These are phyloP conservation scores for Zizania latifolia DNA, from an alignment of 176 grass and related monocot genomes.

Conservation along the genomic window DNA sequence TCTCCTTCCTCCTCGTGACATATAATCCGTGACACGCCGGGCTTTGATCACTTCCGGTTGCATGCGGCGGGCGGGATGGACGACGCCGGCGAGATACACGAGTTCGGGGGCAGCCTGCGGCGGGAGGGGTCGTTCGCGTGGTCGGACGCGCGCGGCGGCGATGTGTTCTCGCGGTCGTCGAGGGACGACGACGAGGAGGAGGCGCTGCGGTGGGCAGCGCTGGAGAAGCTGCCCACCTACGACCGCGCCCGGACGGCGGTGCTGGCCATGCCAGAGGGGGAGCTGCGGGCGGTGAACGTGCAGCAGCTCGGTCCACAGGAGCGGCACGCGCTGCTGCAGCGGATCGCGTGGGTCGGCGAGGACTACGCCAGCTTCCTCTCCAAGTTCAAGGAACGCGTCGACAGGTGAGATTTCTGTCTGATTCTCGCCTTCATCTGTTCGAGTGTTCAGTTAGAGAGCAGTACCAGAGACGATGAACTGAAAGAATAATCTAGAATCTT, in stretches of 20 bases:
- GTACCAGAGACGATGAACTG: too few relatives aligned
- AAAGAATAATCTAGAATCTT: too few relatives aligned
- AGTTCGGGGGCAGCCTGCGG: slow-evolving; percentile 34
- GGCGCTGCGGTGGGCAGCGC: slow-evolving; percentile 64
- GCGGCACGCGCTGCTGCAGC: slow-evolving; percentile 47
- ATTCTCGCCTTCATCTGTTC: too few relatives aligned
- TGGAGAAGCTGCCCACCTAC: slow-evolving; percentile 67
- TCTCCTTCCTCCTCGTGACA: neutral
- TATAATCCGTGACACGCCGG: neutral
- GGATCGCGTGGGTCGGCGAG: slow-evolving; percentile 35
- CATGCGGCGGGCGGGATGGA: slow-evolving; percentile 31
- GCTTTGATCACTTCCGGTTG: neutral
- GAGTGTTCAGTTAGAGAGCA: too few relatives aligned
- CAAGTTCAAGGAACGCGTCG: slow-evolving; percentile 58
- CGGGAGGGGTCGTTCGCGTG: slow-evolving; percentile 34
- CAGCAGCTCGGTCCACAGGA: slow-evolving; percentile 38
- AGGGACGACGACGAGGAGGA: slow-evolving; percentile 60
- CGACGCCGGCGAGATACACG: slow-evolving; percentile 46
- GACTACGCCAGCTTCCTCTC: slow-evolving; percentile 47
- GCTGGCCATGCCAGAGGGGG: slow-evolving; percentile 55
- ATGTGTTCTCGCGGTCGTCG: slow-evolving; percentile 43
- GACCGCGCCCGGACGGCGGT: slow-evolving; percentile 43
- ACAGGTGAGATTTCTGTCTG: too few relatives aligned
- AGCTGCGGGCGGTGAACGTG: slow-evolving; percentile 50
- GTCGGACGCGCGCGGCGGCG: slow-evolving; percentile 11